phyloP scores from a whole-genome alignment of 441 rosid species.

The Croton laevigatus region DNA sequence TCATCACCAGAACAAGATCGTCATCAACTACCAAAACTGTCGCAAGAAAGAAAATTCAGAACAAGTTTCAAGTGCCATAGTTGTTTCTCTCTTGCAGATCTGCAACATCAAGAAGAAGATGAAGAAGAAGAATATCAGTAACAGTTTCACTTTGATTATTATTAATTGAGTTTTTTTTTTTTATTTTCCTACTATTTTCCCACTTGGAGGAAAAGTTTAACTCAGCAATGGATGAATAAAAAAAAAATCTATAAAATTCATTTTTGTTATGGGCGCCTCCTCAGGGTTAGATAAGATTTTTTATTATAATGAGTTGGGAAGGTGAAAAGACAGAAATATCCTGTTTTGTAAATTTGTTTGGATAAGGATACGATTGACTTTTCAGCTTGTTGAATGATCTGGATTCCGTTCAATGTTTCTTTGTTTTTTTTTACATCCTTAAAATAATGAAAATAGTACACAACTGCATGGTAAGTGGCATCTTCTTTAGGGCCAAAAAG shows the following conservation, averaged over 20 bases:
- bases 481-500: not conserved
- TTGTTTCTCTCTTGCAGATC: constrained; percentile 24
- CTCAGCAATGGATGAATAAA: constrained; percentile 1
- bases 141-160: not conserved
- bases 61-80: constrained; percentile 19
- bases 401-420: not conserved
- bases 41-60: constrained; percentile 8
- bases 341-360: not conserved
- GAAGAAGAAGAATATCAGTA: constrained; percentile 21
- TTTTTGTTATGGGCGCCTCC: not conserved
- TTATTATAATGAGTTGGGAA: not conserved
- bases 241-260: not conserved
- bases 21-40: not conserved
- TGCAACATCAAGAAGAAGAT: constrained; percentile 1
- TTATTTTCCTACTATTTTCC: not conserved
- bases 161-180: not conserved
- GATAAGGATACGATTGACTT: constrained; percentile 8
- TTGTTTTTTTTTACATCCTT: not conserved
- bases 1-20: not conserved
- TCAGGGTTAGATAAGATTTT: not conserved
- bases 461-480: not conserved
- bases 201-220: not conserved
- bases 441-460: not conserved
- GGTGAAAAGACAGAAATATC: not conserved
- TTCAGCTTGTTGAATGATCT: not conserved